Evolutionary conservation across 2,329 filamentous ascomycete species (phyloP).

Genomic region (Fusarium sp.): DNA sequence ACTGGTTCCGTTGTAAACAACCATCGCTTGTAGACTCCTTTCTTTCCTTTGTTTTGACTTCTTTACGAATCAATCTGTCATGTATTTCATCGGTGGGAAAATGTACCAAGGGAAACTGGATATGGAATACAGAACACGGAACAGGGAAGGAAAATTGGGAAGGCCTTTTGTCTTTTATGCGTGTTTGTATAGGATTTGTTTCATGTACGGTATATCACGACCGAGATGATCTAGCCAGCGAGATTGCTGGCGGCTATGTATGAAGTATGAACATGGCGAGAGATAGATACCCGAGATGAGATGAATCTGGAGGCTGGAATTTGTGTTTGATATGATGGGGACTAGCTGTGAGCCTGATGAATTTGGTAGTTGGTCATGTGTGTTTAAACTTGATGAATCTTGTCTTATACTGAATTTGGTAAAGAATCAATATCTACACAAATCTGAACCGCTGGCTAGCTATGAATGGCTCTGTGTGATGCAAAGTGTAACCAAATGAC

Average conservation of each 20-base stretch:
- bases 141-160: conserved; percentile 19
- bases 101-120: conserved; percentile 10
- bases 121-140: conserved; percentile 26
- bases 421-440: background rate
- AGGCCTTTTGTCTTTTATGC: conserved; percentile 12
- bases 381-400: background rate
- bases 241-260: conserved; percentile 2
- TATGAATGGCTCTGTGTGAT: background rate
- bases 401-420: background rate
- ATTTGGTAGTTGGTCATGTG: background rate
- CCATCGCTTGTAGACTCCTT: background rate
- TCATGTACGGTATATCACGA: conserved; percentile 26
- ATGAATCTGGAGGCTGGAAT: conserved; percentile 1
- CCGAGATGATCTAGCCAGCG: background rate
- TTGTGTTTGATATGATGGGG: background rate
- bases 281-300: conserved; percentile 35
- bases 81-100: background rate
- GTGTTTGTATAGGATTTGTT: conserved; percentile 19
- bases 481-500: background rate
- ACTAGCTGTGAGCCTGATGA: background rate
- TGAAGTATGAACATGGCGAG: conserved; percentile 6
- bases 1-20: conserved; percentile 14
- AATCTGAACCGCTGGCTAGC: background rate
- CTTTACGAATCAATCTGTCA: background rate
- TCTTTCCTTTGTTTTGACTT: conserved; percentile 5